Evolutionary conservation across 257 asterid genomes (phyloP).

Genomic region (Solanum piurae): DNA sequence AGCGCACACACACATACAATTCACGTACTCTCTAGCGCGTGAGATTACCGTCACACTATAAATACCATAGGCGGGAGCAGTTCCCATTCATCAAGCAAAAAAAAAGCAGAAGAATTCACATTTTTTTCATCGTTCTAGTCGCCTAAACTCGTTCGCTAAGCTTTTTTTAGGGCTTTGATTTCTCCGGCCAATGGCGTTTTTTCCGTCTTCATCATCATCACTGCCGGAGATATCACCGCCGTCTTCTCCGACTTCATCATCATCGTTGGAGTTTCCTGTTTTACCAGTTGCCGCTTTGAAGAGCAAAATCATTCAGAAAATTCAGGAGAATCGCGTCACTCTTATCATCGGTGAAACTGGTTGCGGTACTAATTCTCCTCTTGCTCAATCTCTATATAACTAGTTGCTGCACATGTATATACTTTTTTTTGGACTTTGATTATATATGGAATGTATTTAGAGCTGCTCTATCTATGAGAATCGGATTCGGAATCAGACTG

Average conservation of each 20-base stretch:
- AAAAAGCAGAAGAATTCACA: neutral
- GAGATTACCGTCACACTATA: neutral
- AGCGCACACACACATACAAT: neutral
- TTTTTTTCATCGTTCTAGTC: neutral
- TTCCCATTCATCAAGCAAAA: neutral
- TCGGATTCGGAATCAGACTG: neutral
- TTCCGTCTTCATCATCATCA: constrained; percentile 35
- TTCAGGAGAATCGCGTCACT: constrained; percentile 78
- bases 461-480: neutral
- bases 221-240: neutral
- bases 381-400: neutral
- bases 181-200: constrained; percentile 34
- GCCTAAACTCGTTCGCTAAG: neutral
- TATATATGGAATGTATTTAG: neutral
- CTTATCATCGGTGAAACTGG: constrained; percentile 94
- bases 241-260: neutral
- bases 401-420: neutral
- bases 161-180: neutral
- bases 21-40: neutral
- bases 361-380: constrained; percentile 39
- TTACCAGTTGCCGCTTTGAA: constrained; percentile 60
- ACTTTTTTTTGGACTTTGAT: neutral
- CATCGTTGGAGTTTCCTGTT: constrained; percentile 28
- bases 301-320: constrained; percentile 56
- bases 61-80: neutral